These are phyloP conservation scores for Boletus edulis DNA, from an alignment of 768 basidiomycete genomes.

Conservation along the genomic window DNA sequence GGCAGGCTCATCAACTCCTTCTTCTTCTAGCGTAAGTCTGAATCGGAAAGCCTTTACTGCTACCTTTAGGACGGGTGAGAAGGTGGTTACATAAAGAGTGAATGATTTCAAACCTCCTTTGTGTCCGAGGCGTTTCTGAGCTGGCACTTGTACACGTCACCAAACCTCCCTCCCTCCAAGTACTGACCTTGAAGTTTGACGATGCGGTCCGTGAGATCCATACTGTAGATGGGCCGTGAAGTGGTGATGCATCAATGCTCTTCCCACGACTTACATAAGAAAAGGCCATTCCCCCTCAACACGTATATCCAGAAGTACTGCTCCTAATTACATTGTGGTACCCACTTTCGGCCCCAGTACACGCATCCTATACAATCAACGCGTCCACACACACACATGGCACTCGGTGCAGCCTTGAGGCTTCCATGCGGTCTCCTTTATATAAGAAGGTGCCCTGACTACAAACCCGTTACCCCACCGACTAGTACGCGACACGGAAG, in stretches of 20 bases:
- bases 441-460: background rate
- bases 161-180: constrained; percentile 4
- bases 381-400: constrained; percentile 1
- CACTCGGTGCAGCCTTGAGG: background rate
- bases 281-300: too few relatives aligned
- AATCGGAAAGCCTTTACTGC: constrained; percentile 20
- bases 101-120: background rate
- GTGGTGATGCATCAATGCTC: background rate
- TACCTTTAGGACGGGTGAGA: constrained; percentile 5
- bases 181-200: background rate
- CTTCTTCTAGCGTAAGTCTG: background rate
- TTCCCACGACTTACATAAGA: background rate
- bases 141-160: constrained; percentile 12
- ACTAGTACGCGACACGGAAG: too few relatives aligned
- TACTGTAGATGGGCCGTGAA: too few relatives aligned
- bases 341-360: too few relatives aligned
- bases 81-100: background rate
- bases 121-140: background rate
- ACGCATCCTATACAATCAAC: too few relatives aligned
- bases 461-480: too few relatives aligned
- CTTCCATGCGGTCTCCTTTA: background rate
- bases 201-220: constrained; percentile 5
- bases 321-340: too few relatives aligned
- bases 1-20: background rate
- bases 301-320: too few relatives aligned